Evolutionary conservation across 177 flowering plant species (phyloP).

Genomic region (Vitis hybrid): DNA sequence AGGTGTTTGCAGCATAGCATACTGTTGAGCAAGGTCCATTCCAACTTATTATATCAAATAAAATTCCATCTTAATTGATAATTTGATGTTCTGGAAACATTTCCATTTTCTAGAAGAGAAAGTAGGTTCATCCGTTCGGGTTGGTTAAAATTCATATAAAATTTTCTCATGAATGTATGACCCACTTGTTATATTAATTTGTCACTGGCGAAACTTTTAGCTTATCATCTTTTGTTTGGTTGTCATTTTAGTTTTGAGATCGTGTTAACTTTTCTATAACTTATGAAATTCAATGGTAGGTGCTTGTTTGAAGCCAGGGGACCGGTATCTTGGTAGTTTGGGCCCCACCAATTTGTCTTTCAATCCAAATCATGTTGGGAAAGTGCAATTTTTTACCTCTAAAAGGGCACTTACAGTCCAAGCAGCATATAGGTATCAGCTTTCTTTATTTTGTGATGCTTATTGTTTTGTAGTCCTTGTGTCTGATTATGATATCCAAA

Average conservation of each 20-base stretch:
- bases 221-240: neutral
- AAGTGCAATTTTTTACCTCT: constrained; percentile 20
- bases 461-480: neutral
- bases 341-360: constrained; percentile 34
- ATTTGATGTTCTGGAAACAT: neutral
- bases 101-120: neutral
- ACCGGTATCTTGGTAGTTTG: constrained; percentile 24
- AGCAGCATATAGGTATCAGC: constrained; percentile 53
- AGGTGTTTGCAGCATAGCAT: neutral
- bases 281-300: constrained; percentile 21
- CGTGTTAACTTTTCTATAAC: no score
- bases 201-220: neutral
- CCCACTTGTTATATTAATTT: neutral
- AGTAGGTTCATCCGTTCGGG: no score
- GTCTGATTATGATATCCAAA: neutral
- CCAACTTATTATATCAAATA: neutral
- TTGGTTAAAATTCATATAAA: no score
- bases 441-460: constrained; percentile 7
- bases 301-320: constrained; percentile 28
- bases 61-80: neutral
- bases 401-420: constrained; percentile 42
- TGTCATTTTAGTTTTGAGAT: no score
- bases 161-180: neutral
- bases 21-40: neutral
- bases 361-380: constrained; percentile 22